phyloP scores from a whole-genome alignment of 495 filamentous ascomycete species.

The Sphaerosporella brunnea region DNA sequence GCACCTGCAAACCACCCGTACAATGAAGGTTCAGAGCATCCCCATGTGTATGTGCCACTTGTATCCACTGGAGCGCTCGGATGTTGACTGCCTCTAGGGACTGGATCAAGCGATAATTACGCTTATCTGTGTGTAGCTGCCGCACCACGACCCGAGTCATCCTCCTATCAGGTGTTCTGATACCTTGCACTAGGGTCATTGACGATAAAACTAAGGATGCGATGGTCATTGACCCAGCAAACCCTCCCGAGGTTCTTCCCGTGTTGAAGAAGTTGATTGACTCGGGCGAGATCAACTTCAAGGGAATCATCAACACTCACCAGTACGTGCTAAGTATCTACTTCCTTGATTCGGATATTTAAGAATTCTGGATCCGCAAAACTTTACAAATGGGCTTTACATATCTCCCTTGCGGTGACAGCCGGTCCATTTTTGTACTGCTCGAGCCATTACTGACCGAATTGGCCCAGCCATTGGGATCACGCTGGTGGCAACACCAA shows the following conservation, averaged over 20 bases:
- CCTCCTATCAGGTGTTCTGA: background rate
- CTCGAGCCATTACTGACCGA: background rate
- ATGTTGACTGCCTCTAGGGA: constrained; percentile 40
- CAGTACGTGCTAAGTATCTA: too few species aligned
- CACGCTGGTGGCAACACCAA: constrained; percentile 75
- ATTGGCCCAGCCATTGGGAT: constrained; percentile 60
- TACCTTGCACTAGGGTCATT: constrained; percentile 33
- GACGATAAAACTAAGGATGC: constrained; percentile 81
- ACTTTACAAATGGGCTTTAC: too few species aligned
- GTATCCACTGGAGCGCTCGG: background rate
- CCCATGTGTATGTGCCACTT: constrained; percentile 70
- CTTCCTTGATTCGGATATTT: too few species aligned
- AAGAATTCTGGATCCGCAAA: too few species aligned
- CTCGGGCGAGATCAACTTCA: constrained; percentile 59
- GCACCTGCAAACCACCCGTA: constrained; percentile 22
- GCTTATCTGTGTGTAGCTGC: constrained; percentile 66
- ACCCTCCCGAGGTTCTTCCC: constrained; percentile 75
- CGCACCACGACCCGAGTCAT: too few species aligned
- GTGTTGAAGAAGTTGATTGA: constrained; percentile 55
- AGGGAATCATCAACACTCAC: constrained; percentile 85
- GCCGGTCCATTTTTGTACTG: too few species aligned
- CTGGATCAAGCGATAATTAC: constrained; percentile 82
- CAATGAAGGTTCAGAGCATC: constrained; percentile 93
- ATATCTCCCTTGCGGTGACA: too few species aligned
- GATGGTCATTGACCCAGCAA: constrained; percentile 89